Base-by-base conservation (phyloP, 306 rosid species). In the Vicia faba region DNA sequence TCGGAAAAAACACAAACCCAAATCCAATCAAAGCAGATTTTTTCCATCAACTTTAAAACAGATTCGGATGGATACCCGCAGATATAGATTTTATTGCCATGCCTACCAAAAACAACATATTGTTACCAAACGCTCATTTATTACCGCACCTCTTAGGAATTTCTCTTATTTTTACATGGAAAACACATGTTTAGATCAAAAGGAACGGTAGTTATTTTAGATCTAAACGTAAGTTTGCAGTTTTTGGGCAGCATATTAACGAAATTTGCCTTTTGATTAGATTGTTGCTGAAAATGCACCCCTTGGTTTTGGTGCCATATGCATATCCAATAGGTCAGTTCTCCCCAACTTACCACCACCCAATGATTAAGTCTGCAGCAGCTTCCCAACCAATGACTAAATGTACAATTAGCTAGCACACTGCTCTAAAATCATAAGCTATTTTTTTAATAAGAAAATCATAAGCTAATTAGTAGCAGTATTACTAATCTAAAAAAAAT, bases 261-360 rank as follows among this genome's bases (percentile, higher is more conserved):
- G n/a, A 50, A 50, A 23, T 5, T 19, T 19, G 29, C 13, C 9
- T 50, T 18, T 50, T 9, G 5, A 50, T 19, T 19, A 50, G 29
- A 23, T 3, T n/a, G 55, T 51, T 51, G 58, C 58, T 20, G 58
- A 51, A 20, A 51, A 51, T 51, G 14, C 29, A 35, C 45, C 65
- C 16, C 26, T 59, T 59, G 35, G 35, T 15, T 35, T 59, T 59
- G 65, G 26, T 16, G 45, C 8, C 5, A 5, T 12, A 10, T 10
- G 45, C 8, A 59, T 35, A 59, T 59, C 45, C 45, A 33, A 43
- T 4, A 8, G 23, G 14, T 35, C 28, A 15, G 64, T 2, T 33
- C 45, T 33, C 45, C 43, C 13, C n/a, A 59, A 13, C 33, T 51
- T 33, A 20, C 33, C 19, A 51, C 18, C 26, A 41, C 38, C 29